These are phyloP conservation scores for Panicum miliaceum DNA, from an alignment of 176 grass and related monocot species.

Conservation along the genomic window DNA sequence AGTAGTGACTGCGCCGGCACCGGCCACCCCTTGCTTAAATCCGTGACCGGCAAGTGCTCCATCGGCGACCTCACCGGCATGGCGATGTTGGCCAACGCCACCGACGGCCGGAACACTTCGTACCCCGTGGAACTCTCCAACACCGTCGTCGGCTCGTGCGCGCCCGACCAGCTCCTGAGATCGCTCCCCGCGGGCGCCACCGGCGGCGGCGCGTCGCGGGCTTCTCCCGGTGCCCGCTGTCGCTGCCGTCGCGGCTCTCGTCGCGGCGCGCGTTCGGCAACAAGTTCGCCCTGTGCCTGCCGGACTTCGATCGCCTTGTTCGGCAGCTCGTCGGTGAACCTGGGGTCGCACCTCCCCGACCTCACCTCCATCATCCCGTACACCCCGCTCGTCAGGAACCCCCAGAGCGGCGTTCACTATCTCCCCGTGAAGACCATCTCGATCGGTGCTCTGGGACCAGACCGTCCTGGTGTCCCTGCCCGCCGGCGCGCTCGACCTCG, in stretches of 20 bases:
- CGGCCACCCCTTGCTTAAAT: constrained; percentile 34
- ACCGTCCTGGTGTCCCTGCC: constrained; percentile 27
- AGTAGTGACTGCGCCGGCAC: constrained; percentile 30
- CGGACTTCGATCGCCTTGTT: no score
- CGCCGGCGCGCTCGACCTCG: background rate
- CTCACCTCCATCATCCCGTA: no score
- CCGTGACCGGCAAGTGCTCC: constrained; percentile 49
- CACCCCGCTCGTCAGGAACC: no score
- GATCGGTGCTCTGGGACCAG: no score
- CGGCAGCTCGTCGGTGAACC: no score
- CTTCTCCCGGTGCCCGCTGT: background rate
- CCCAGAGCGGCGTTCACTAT: no score
- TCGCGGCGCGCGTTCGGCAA: no score
- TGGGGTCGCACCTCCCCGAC: no score
- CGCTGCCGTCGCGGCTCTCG: no score
- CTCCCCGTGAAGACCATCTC: no score
- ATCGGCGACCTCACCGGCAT: constrained; percentile 41
- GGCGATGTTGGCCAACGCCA: constrained; percentile 35
- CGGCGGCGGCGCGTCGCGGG: constrained; percentile 64
- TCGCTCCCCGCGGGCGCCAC: constrained; percentile 37
- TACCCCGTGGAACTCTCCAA: background rate
- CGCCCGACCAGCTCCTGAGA: constrained; percentile 15
- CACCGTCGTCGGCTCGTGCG: constrained; percentile 43
- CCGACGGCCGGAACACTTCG: constrained; percentile 29
- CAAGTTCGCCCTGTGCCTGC: no score